A percentile compares a stretch with the other conserved stretches of the same genome.
Conservation (phyloP, 2,329 filamentous ascomycete species). For the Teratosphaeria pseudoeucalypti region DNA sequence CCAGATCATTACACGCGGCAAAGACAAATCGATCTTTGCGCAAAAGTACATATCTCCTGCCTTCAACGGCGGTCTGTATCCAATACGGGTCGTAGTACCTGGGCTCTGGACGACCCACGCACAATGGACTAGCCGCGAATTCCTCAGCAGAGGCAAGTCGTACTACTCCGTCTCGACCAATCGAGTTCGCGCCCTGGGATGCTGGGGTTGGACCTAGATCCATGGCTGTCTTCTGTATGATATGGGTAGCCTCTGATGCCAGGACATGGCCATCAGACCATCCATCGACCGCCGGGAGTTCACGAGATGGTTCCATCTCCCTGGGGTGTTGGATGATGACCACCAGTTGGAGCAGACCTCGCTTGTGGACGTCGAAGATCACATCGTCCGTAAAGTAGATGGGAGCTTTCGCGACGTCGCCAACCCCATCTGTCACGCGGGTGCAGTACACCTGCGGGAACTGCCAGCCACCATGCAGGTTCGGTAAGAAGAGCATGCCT, state of each 20-base stretch:
- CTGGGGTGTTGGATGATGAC: not conserved
- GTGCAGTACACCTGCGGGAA: conserved; percentile 1
- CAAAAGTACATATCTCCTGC: not conserved
- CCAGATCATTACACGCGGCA: not conserved
- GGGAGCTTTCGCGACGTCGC: not conserved
- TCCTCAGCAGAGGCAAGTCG: not conserved
- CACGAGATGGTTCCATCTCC: not conserved
- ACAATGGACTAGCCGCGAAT: not conserved
- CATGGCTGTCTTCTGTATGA: not conserved
- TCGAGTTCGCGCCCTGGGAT: not conserved
- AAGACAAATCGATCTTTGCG: not conserved
- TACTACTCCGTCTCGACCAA: not conserved
- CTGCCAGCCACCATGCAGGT: not conserved
- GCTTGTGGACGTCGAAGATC: not conserved
- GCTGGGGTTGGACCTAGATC: not conserved
- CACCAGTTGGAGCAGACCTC: conserved; percentile 1
- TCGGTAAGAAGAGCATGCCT: conserved; percentile 1
- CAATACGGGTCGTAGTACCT: not conserved
- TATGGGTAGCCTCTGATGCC: conserved; percentile 2
- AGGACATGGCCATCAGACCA: not conserved
- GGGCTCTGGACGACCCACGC: not conserved
- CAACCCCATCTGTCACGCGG: not conserved
- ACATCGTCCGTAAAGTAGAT: conserved; percentile 2
- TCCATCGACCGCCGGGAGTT: not conserved
- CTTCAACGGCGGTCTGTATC: not conserved